Percentiles rank a stretch among this genome's conserved stretches.
Conservation (phyloP, 257 asterid genomes). For the Linaria vulgaris region DNA sequence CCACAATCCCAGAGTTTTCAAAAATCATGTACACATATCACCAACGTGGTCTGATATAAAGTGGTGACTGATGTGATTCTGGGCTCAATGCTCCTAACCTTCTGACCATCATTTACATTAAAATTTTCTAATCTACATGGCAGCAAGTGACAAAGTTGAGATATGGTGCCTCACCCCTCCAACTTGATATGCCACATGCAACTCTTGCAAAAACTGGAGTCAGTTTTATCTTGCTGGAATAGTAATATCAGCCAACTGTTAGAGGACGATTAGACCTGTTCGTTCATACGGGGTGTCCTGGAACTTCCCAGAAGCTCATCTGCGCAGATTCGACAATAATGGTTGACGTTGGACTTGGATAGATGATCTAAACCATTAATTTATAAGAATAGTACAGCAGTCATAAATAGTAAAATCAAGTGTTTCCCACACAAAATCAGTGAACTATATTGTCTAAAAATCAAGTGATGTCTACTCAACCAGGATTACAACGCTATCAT, state of each 20-base stretch:
- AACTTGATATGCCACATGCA: conserved; percentile 23
- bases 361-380: background rate
- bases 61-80: too few species aligned
- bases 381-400: background rate
- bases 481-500: too few species aligned
- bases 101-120: conserved; percentile 17
- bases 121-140: conserved; percentile 33
- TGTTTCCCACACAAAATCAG: too few species aligned
- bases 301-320: conserved; percentile 47
- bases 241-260: background rate
- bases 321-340: conserved; percentile 33
- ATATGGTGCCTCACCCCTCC: conserved; percentile 27
- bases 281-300: conserved; percentile 32
- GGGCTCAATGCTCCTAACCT: background rate
- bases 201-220: conserved; percentile 26
- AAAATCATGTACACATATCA: too few species aligned
- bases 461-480: too few species aligned
- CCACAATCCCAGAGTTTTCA: conserved; percentile 3
- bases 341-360: conserved; percentile 12
- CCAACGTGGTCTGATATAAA: too few species aligned
- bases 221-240: background rate
- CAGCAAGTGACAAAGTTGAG: conserved; percentile 24
- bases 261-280: conserved; percentile 15
- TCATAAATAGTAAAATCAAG: background rate
- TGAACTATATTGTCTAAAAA: too few species aligned